Conservation (phyloP, 2,329 filamentous ascomycete species). For the Mycosphaerelloides madeirae region DNA sequence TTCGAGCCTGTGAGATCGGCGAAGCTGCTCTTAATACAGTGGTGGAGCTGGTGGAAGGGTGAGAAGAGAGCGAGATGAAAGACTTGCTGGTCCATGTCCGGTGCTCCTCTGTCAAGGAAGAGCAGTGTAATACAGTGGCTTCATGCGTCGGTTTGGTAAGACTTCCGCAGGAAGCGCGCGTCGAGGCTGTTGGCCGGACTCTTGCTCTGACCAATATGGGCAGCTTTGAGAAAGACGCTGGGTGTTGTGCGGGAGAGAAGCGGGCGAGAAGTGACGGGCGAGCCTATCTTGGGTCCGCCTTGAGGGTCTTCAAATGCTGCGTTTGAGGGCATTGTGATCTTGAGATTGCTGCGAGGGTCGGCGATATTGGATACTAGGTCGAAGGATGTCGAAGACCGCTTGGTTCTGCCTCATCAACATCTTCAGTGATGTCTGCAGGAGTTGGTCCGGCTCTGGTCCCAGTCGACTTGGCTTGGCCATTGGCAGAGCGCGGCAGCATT, state of each 20-base stretch:
- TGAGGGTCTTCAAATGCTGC: conserved; percentile 43
- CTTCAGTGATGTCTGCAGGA: conserved; percentile 30
- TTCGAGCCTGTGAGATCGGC: conserved; percentile 10
- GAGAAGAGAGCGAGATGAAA: conserved; percentile 25
- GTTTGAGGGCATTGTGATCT: conserved; percentile 11
- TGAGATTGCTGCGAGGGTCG: conserved; percentile 18
- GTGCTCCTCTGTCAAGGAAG: conserved; percentile 18
- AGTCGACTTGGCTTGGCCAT: conserved; percentile 10
- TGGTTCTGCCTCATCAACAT: conserved; percentile 26
- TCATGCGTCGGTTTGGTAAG: conserved; percentile 77
- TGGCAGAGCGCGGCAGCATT: conserved; percentile 20
- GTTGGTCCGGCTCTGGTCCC: conserved; percentile 1
- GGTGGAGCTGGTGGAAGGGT: conserved; percentile 10
- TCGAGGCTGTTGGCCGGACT: conserved; percentile 67
- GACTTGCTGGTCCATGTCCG: conserved; percentile 30
- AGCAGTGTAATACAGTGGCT: conserved; percentile 41
- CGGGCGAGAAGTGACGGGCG: conserved; percentile 49
- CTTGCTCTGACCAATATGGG: conserved; percentile 62
- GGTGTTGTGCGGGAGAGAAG: conserved; percentile 41
- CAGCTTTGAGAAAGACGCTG: conserved; percentile 48
- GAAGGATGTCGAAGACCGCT: conserved; percentile 20
- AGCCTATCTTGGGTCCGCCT: conserved; percentile 45
- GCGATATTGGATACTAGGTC: conserved; percentile 35
- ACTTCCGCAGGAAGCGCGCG: conserved; percentile 71
- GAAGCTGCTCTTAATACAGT: too few species aligned